Conservation (phyloP, 2,329 filamentous ascomycete genomes). For the Penicillium paneum region DNA sequence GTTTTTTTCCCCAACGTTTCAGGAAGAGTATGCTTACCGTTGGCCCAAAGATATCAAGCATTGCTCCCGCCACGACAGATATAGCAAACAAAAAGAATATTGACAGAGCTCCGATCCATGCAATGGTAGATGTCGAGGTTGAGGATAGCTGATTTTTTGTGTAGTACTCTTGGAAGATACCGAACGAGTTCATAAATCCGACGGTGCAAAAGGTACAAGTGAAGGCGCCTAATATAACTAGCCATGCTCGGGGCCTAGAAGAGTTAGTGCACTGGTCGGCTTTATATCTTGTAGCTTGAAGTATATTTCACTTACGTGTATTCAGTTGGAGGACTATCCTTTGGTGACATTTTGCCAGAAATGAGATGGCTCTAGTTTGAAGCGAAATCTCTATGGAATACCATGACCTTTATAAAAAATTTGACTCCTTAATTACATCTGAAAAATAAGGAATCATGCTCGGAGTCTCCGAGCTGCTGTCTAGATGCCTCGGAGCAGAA, state of each 20-base stretch:
- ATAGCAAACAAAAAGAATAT: constrained; percentile 34
- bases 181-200: constrained; percentile 40
- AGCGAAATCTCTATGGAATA: neutral
- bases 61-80: constrained; percentile 26
- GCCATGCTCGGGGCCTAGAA: constrained; percentile 25
- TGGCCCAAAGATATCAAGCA: constrained; percentile 35
- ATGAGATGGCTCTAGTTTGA: neutral
- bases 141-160: constrained; percentile 22
- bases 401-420: neutral
- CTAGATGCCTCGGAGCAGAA: neutral
- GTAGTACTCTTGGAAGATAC: constrained; percentile 38
- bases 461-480: constrained; percentile 12
- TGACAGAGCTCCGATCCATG: constrained; percentile 34
- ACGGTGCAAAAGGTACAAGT: constrained; percentile 36
- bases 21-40: constrained; percentile 14
- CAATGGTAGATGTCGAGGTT: constrained; percentile 30
- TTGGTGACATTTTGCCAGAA: neutral
- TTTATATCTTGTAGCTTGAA: neutral
- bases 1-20: too few relatives aligned
- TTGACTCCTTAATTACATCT: neutral
- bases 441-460: neutral
- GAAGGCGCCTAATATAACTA: constrained; percentile 31
- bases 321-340: constrained; percentile 13
- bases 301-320: constrained; percentile 23
- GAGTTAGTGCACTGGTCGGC: neutral